A percentile compares a stretch with the other conserved stretches of the same genome.
Evolutionary conservation across 768 basidiomycete genomes (phyloP).

Genomic region (Suillus ampliporus): DNA sequence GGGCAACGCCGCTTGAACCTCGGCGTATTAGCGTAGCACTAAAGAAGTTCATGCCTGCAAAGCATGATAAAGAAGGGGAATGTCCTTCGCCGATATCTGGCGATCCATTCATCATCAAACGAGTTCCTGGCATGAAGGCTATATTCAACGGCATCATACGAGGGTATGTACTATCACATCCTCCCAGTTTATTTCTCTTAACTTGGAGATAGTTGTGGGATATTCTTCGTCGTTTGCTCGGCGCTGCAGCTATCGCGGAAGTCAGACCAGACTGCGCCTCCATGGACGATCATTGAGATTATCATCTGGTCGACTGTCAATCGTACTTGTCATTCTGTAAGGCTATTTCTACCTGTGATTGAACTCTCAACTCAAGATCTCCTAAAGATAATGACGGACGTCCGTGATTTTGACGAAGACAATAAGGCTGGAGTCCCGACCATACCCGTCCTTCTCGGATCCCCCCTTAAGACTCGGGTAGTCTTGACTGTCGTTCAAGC

Average conservation of each 20-base stretch:
- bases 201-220: background rate
- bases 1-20: background rate
- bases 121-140: constrained; percentile 2
- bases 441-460: background rate
- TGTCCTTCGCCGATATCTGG: background rate
- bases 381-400: background rate
- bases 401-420: background rate
- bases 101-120: constrained; percentile 1
- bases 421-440: background rate
- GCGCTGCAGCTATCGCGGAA: background rate
- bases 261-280: background rate
- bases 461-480: background rate
- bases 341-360: background rate
- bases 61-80: background rate
- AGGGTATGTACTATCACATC: background rate
- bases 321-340: background rate
- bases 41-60: background rate
- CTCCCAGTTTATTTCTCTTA: background rate
- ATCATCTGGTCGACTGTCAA: background rate
- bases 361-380: background rate
- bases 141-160: background rate
- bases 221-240: background rate
- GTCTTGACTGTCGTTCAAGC: background rate
- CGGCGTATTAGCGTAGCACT: background rate
- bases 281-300: background rate